phyloP scores from a whole-genome alignment of 768 basidiomycete genomes.

The Exsudoporus frostii region DNA sequence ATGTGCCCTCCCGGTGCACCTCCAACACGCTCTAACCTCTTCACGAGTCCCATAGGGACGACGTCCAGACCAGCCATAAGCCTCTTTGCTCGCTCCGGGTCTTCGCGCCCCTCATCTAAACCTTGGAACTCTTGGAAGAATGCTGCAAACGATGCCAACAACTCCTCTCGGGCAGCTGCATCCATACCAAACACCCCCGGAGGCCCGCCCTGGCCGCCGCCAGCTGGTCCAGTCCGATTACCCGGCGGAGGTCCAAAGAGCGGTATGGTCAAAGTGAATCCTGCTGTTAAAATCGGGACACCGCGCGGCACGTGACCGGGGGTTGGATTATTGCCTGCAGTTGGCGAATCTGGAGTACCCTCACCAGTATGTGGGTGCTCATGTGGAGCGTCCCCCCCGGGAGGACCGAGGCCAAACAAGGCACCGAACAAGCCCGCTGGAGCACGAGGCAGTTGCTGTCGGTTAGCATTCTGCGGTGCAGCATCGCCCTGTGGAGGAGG shows the following conservation, averaged over 20 bases:
- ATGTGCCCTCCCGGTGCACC: constrained; percentile 35
- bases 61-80: constrained; percentile 62
- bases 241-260: constrained; percentile 23
- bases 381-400: constrained; percentile 13
- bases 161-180: constrained; percentile 18
- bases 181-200: constrained; percentile 18
- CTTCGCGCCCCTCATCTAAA: constrained; percentile 45
- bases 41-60: constrained; percentile 64
- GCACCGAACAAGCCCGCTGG: constrained; percentile 24
- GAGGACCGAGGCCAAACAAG: constrained; percentile 23
- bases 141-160: constrained; percentile 25
- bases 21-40: constrained; percentile 54
- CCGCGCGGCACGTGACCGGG: constrained; percentile 22
- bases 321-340: constrained; percentile 21
- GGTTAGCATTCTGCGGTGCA: constrained; percentile 23
- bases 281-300: constrained; percentile 25
- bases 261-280: constrained; percentile 37
- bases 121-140: constrained; percentile 29
- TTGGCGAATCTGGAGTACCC: constrained; percentile 16
- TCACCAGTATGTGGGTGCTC: constrained; percentile 31
- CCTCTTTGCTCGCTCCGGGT: constrained; percentile 63
- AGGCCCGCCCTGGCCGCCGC: constrained; percentile 1
- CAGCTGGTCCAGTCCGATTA: constrained; percentile 4
- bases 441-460: constrained; percentile 18
- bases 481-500: constrained; percentile 19